phyloP scores from a whole-genome alignment of 1,139 yeast species.

The Saccharomycopsis hybrid region DNA sequence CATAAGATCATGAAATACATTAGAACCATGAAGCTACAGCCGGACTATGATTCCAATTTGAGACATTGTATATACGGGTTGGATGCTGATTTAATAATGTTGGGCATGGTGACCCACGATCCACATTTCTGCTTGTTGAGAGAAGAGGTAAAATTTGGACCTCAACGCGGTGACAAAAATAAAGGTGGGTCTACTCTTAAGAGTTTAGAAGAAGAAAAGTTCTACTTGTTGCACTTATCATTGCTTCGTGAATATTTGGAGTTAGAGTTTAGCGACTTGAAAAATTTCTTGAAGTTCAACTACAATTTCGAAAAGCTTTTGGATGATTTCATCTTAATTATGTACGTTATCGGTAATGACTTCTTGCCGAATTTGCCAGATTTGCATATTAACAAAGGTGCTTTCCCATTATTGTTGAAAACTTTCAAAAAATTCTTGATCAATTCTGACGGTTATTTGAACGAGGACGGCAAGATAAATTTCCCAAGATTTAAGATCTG shows the following conservation, averaged over 20 bases:
- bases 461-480: conserved; percentile 76
- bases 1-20: conserved; percentile 96
- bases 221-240: conserved; percentile 76
- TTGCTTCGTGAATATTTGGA: conserved; percentile 86
- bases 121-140: conserved; percentile 92
- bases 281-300: conserved; percentile 55
- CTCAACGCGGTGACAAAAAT: conserved; percentile 33
- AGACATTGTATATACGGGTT: conserved; percentile 96
- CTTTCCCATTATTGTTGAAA: conserved; percentile 81
- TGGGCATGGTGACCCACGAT: conserved; percentile 95
- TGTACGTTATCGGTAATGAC: conserved; percentile 96
- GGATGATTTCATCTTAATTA: conserved; percentile 87
- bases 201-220: conserved; percentile 71
- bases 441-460: conserved; percentile 76
- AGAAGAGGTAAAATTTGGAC: conserved; percentile 92
- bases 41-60: conserved; percentile 73
- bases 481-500: conserved; percentile 64
- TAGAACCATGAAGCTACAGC: conserved; percentile 70
- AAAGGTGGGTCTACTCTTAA: conserved; percentile 34
- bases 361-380: conserved; percentile 97
- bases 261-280: conserved; percentile 72
- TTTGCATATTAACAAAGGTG: conserved; percentile 88
- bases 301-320: conserved; percentile 83
- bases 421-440: conserved; percentile 79
- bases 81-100: conserved; percentile 95